Base-by-base conservation (phyloP, 441 rosid species). In the Daphne laureola region DNA sequence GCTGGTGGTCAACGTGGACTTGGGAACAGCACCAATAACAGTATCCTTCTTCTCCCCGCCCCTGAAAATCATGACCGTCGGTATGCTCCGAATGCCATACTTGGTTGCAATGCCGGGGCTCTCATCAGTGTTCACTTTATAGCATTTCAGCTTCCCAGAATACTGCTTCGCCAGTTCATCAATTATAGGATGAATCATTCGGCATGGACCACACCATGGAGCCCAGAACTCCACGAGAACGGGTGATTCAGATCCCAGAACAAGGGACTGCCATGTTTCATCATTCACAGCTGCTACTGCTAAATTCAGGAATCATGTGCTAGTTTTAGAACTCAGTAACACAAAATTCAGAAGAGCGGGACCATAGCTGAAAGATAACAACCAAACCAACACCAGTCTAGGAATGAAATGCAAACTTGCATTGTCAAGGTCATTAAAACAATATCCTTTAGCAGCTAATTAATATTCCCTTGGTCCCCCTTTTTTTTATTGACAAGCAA, bases 161-260 rank as follows among this genome's bases (percentile, higher is more conserved):
- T 84, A 92, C 8, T 84, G 86, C 58, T 68, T 80, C 3, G 98
- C 82, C 31, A 92, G 75, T 27, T 83, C 89, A 56, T 82, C 83
- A 15, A 92, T 80, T 26, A 86, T 44, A 5, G 98, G 98, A 74
- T 78, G 86, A 49, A 92, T 84, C 95, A 92, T 84, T 26, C 87
- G 78, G 78, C 98, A 92, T 1, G 98, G 98, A 25, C 96, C 96
- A 47, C 98, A 92, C 96, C 98, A 92, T 5, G 98, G 98, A 48
- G 98, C 98, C 98, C 98, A 92, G 60, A 92, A 92, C 18, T 88
- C 96, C 26, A 92, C 91, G 51, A 88, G 55, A 4, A 88, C 95
- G 2, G 98, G 87, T 12, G 55, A 23, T 41, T 78, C 79, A 41
- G 89, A 78, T 14, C 79, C 83, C 4, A 91, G 86, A 51, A 91